Evolutionary conservation across 208 protist species (phyloP).

Genomic region (Herpetomonas muscarum): DNA sequence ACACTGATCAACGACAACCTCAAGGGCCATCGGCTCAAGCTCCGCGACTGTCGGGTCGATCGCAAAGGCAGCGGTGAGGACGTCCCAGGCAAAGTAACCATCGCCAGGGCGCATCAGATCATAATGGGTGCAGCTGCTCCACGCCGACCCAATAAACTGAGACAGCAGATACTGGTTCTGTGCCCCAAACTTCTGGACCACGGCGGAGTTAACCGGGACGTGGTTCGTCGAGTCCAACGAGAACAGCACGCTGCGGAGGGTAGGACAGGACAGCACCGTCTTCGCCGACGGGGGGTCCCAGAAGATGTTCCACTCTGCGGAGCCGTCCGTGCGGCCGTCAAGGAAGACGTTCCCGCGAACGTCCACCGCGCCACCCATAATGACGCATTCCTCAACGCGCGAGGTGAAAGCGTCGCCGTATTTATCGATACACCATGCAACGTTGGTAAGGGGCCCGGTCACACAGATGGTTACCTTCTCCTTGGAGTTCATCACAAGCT

Average conservation of each 20-base stretch:
- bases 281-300: conserved; percentile 80
- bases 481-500: conserved; percentile 64
- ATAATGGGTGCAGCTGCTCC: conserved; percentile 76
- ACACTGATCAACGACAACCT: conserved; percentile 40
- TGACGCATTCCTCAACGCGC: conserved; percentile 82
- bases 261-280: conserved; percentile 55
- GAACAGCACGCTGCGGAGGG: conserved; percentile 59
- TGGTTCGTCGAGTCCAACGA: conserved; percentile 83
- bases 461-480: conserved; percentile 85
- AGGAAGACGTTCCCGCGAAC: conserved; percentile 84
- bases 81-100: conserved; percentile 88
- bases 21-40: conserved; percentile 42
- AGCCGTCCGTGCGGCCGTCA: conserved; percentile 56
- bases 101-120: conserved; percentile 58
- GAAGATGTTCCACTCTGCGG: conserved; percentile 90
- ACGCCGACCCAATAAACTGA: conserved; percentile 77
- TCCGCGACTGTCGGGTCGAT: conserved; percentile 49
- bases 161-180: conserved; percentile 79
- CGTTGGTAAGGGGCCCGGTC: conserved; percentile 79
- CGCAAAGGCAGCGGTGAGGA: conserved; percentile 77
- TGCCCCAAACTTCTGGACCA: conserved; percentile 74
- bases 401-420: conserved; percentile 68
- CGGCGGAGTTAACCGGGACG: conserved; percentile 62
- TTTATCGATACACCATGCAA: conserved; percentile 81
- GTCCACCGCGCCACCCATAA: conserved; percentile 87